Percentiles rank a stretch among this genome's conserved stretches.
These are phyloP conservation scores for Aspergillus tamarii DNA, from an alignment of 2,329 filamentous ascomycete species.

Conservation along the genomic window DNA sequence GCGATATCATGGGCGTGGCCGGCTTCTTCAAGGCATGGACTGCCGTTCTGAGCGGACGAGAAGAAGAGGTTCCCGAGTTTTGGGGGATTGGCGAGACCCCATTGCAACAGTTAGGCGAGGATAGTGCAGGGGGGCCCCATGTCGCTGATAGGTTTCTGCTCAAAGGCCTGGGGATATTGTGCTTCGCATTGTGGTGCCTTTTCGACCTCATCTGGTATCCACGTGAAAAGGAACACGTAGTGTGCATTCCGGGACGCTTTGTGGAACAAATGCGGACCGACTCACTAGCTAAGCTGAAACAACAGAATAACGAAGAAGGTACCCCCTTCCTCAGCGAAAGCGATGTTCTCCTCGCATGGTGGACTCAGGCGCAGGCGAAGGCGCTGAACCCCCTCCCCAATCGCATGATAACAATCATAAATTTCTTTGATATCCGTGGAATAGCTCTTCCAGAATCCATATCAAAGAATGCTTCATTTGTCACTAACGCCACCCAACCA, in stretches of 20 bases:
- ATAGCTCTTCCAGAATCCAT: constrained; percentile 31
- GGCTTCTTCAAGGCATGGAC: constrained; percentile 53
- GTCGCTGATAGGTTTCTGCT: background rate
- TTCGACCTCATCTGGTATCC: constrained; percentile 37
- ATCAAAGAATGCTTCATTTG: constrained; percentile 24
- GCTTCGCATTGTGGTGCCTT: constrained; percentile 38
- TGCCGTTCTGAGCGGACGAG: constrained; percentile 47
- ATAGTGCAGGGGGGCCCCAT: background rate
- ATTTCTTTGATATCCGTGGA: constrained; percentile 44
- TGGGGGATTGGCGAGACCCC: constrained; percentile 41
- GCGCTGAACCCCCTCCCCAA: constrained; percentile 24
- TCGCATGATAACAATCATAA: constrained; percentile 38
- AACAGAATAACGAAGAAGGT: constrained; percentile 8
- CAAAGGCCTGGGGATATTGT: background rate
- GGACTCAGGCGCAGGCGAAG: constrained; percentile 31
- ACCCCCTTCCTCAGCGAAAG: constrained; percentile 50
- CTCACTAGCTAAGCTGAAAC: constrained; percentile 15
- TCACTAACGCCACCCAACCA: constrained; percentile 21
- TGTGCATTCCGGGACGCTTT: constrained; percentile 44
- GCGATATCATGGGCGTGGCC: constrained; percentile 50
- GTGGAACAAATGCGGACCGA: constrained; percentile 33
- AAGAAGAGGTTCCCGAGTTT: constrained; percentile 45
- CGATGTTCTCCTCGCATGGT: constrained; percentile 51
- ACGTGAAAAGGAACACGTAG: constrained; percentile 35
- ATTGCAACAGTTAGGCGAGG: constrained; percentile 28